Evolutionary conservation across 352 stramenopile species (phyloP).

Genomic region (Thalassiosira allenii): DNA sequence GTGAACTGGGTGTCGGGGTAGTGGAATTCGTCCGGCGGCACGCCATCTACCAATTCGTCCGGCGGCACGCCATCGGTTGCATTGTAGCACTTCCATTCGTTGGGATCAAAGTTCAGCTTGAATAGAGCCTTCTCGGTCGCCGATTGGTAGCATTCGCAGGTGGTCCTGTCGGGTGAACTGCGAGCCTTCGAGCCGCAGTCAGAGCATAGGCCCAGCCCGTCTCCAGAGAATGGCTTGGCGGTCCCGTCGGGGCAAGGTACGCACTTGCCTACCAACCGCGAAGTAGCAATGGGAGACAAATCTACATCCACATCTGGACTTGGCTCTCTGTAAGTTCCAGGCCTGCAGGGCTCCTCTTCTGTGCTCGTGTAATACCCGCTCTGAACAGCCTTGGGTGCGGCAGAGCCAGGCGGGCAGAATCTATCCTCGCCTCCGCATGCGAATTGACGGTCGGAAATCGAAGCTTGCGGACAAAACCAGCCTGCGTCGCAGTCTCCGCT

Average conservation of each 20-base stretch:
- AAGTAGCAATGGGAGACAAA: slow-evolving; percentile 27
- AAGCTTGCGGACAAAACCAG: slow-evolving; percentile 35
- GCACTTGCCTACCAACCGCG: slow-evolving; percentile 21
- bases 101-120: slow-evolving; percentile 39
- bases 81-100: slow-evolving; percentile 16
- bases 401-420: slow-evolving; percentile 48
- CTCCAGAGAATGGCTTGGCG: slow-evolving; percentile 33
- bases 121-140: slow-evolving; percentile 38
- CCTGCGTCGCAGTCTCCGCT: slow-evolving; percentile 36
- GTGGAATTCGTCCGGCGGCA: slow-evolving; percentile 30
- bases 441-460: slow-evolving; percentile 23
- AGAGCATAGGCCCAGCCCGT: slow-evolving; percentile 23
- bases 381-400: slow-evolving; percentile 32
- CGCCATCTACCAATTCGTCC: slow-evolving; percentile 15
- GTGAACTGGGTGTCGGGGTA: slow-evolving; percentile 36
- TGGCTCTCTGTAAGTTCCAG: slow-evolving; percentile 41
- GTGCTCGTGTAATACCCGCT: slow-evolving; percentile 50
- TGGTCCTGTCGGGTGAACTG: slow-evolving; percentile 31
- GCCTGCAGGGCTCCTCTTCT: slow-evolving; percentile 47
- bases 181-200: slow-evolving; percentile 43
- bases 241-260: slow-evolving; percentile 41
- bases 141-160: slow-evolving; percentile 57
- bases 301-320: slow-evolving; percentile 10
- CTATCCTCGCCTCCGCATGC: slow-evolving; percentile 38
- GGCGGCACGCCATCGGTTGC: slow-evolving; percentile 1